Base-by-base conservation (phyloP, 202 grass and related monocot species). In the Setaria italica region DNA sequence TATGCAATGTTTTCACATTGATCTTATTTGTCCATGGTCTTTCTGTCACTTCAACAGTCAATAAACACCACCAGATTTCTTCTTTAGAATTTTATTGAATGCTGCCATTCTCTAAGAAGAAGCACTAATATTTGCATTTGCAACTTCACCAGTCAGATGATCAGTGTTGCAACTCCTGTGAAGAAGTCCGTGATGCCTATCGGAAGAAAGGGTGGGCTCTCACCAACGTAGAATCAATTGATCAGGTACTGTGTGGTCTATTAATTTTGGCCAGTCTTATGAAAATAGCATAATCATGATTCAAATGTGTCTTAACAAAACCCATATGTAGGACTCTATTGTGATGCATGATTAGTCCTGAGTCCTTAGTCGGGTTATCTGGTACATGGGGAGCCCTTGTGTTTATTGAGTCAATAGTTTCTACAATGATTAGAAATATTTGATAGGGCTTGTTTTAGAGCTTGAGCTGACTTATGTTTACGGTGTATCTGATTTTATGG, bases 141-240 rank as follows among this genome's bases (percentile, higher is more conserved):
- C 75, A 57, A 69, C 78, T 78, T 64, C 86, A 69, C 80, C 92
- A 99, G 97, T 90, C 90, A 81, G 97, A 99, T 86, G 90, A 94
- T 83, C 91, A 96, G 34, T 99, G 97, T 76, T 99, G 97, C 78
- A 99, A 99, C 88, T 85, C 92, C 42, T 99, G 97, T 88, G 97
- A 96, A 82, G 97, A 99, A 77, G 97, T 99, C 66, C 92, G 90
- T 83, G 97, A 99, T 77, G 87, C 88, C 34, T 99, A 96, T 80
- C 89, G 46, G 39, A 99, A 96, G 76, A 99, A 96, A 90, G 93
- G 93, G 5, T 99, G 97, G 97, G 92, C 88, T 77, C 39, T 99
- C 66, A 84, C 89, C 13, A 91, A 94, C 60, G 76, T 86, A 74
- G 94, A 99, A 85, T 43, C 70, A 43, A 85, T 99, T 79, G 97